Base-by-base conservation (phyloP, 1,284 basidiomycete species). In the Takashimella koratensis region DNA sequence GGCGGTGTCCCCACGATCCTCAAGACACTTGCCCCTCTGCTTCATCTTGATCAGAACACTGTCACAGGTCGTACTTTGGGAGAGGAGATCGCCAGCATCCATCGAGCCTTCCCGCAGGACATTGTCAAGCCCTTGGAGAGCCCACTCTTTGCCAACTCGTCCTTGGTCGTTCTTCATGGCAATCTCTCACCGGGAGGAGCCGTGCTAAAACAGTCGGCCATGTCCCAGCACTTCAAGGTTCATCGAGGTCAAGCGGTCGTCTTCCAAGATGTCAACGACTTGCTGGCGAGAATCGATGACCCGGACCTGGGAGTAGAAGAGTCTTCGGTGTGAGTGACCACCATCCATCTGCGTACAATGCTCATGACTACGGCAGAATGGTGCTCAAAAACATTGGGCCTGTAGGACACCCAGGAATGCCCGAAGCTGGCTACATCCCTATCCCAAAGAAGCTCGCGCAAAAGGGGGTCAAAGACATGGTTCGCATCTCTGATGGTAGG, bases 1-100 rank as follows among this genome's bases (percentile, higher is more conserved):
- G 78, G 78, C 13, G 78, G 78, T 8, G 61, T 79, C 0, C 77
- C 78, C 4, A 62, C 57, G 0, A 59, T 73, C 3, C 62, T 75
- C 4, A 50, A 56, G 5, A 44, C 59, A 23, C 60, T 74, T 0
- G 46, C 54, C 1, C 56, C 61, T 5, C 54, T 71, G 2, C 62
- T 75, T 5, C 68, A 70, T 36, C 56, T 73, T 20, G 63, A 68
- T 51, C 64, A 65, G 4, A 53, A 64, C 44, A 77, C 75, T 1
- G 56, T 76, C 16, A 76, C 74, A 12, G 74, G 74, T 13, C 56
- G 52, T 23, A 74, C 74, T 1, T 62, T 77, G 3, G 71, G 70
- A 41, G 67, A 61, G 16, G 75, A 72, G 50, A 59, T 74, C 10
- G 65, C 60, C 19, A 36, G 23, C 6, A 57, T 54, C 42, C 62